A percentile compares a stretch with the other conserved stretches of the same genome.
Conservation (phyloP, 73 alveolate genomes). For the Paramecium sonneborni region DNA sequence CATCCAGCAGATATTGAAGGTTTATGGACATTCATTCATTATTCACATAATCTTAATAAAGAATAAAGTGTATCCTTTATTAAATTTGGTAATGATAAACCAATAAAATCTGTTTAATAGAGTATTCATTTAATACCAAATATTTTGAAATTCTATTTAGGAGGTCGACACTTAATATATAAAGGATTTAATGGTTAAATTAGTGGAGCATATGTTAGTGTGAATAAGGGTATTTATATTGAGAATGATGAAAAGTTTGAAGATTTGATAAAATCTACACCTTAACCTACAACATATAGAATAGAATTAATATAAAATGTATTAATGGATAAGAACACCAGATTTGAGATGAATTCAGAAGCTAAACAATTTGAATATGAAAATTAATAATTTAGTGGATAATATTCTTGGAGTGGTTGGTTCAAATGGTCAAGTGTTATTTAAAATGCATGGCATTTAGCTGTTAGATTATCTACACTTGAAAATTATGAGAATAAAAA, state of each 20-base stretch:
- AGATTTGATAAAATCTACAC: neutral
- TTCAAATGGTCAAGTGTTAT: neutral
- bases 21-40: slow-evolving; percentile 60
- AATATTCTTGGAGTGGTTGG: slow-evolving; percentile 62
- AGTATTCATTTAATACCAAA: neutral
- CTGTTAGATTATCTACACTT: neutral
- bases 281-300: neutral
- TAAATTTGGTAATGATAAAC: slow-evolving; percentile 2
- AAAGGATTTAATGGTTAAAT: slow-evolving; percentile 12
- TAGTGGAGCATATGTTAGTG: neutral
- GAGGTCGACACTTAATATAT: neutral
- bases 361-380: neutral
- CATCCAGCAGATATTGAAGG: slow-evolving; percentile 63
- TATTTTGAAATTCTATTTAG: slow-evolving; percentile 23
- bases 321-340: neutral
- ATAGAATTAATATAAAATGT: neutral
- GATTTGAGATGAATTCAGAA: neutral
- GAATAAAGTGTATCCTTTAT: neutral
- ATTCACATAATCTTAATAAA: neutral
- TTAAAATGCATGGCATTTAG: slow-evolving; percentile 33
- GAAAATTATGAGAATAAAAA: neutral
- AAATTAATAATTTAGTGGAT: neutral
- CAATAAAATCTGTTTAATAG: neutral
- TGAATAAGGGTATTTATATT: neutral
- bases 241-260: neutral